Base-by-base conservation (phyloP, 129 eudicot species). In the Deinandra increscens region DNA sequence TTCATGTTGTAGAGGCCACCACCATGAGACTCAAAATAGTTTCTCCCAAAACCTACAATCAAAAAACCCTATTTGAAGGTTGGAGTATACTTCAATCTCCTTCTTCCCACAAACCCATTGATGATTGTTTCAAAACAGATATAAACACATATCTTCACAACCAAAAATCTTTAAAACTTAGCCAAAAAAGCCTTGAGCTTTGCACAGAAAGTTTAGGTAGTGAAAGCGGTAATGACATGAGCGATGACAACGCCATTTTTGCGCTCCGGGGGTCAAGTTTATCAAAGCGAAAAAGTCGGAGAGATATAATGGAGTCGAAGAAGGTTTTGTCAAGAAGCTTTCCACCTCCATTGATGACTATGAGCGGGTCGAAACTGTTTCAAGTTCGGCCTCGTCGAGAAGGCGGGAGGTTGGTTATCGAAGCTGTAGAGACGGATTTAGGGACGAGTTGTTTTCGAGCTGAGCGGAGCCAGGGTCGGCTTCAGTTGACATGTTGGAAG, bases 151-250 rank as follows among this genome's bases (percentile, higher is more conserved):
- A 86, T 61, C 66, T 72, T 38, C 74, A 75, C 3, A 66, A 56
- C 37, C 66, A 60, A 51, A 64, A 74, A 15, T 76, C 78, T 38
- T 34, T 64, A 9, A 80, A 51, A 64, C 85, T 92, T 12, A 88
- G 89, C 60, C 79, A 85, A 7, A 73, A 79, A 39, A 88, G 95
- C 84, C 81, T 92, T 42, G 81, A 84, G 66, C 50, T 92, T 50
- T 92, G 98, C 74, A 92, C 98, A 2, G 98, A 92, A 76, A 88
- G 86, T 41, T 42, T 92, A 18, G 96, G 98, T 29, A 86, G 88
- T 72, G 98, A 92, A 51, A 79, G 84, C 13, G 98, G 98, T 5
- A 76, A 81, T 29, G 93, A 84, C 50, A 60, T 79, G 0, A 58
- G 45, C 10, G 88, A 82, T 7, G 61, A 39, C 22, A 60, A 64